Evolutionary conservation across 2,329 filamentous ascomycete genomes (phyloP), one percentile per base, ranked within the genome.

Genomic region (Cylindrodendrum hubeiense): DNA sequence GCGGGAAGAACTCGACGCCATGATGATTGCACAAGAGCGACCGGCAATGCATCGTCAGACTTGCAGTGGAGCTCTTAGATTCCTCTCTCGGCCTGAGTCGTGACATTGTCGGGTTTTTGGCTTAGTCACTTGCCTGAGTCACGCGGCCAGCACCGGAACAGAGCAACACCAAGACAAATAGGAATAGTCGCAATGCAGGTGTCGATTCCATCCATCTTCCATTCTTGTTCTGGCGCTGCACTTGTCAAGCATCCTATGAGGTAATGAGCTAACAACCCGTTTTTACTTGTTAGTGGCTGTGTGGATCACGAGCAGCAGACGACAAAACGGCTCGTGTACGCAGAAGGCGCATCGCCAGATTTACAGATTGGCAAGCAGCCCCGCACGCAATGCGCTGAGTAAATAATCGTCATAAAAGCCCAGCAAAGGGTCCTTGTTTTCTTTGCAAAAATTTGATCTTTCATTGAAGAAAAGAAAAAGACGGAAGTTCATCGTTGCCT

Each of bases 321-420:
- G 28, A 12, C 28, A 30, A 26, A 28, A 21, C 39, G 21, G 19
- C 39, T 26, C 33, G 47, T 68, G 68, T 71, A 63, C 44, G 34
- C 53, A 68, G 67, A 71, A 65, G 69, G 69, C 69, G 69, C 69
- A 64, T 62, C 46, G 37, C 30, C 17, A 61, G 2, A 15, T 28
- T 22, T 19, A 47, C 34, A 37, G 50, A 34, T 30, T 24, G 26
- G 52, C 24, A 60, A 7, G 26, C 19, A 30, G 37, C 28, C 24
- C 51, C 59, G 52, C 37, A 56, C 59, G 52, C 37, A 56, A 19
- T 43, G n/a, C 15, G 4, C 7, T 4, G 15, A 43, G 50, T 61
- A 67, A 62, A 59, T 65, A 34, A 22, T 24, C 8, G 5, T 2
- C 21, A 10, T 37, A 24, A 8, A 51, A 19, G 3, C 21, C 10